phyloP scores from a whole-genome alignment of 305 asterid species.

The Fraxinus velutina region DNA sequence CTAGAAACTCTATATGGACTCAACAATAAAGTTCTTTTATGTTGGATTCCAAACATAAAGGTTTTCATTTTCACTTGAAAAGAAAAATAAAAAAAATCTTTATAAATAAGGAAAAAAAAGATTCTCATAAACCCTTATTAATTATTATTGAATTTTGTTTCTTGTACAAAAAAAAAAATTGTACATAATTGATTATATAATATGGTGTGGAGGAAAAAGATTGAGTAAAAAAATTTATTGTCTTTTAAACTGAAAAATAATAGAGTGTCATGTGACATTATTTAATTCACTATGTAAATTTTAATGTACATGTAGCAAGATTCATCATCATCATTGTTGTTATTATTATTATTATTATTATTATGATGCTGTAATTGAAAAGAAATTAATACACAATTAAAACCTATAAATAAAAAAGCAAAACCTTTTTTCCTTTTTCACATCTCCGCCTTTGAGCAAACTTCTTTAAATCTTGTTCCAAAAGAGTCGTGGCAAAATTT shows the following conservation, averaged over 20 bases:
- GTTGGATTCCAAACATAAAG: not conserved
- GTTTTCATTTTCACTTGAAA: not conserved
- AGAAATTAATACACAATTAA: not conserved
- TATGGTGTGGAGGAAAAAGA: no score
- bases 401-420: not conserved
- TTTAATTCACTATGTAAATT: no score
- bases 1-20: not conserved
- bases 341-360: no score
- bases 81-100: not conserved
- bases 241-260: no score
- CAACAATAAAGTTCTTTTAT: not conserved
- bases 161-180: no score
- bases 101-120: not conserved
- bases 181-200: no score
- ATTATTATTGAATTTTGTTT: not conserved
- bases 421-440: not conserved
- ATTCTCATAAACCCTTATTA: not conserved
- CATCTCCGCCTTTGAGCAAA: not conserved
- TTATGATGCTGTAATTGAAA: not conserved
- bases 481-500: constrained; percentile 34
- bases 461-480: not conserved
- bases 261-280: no score
- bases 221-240: no score
- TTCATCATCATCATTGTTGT: no score
- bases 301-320: not conserved